Evolutionary conservation across 2,329 filamentous ascomycete genomes (phyloP), one percentile per base, ranked within the genome.

Genomic region (Hypomyces perniciosus): DNA sequence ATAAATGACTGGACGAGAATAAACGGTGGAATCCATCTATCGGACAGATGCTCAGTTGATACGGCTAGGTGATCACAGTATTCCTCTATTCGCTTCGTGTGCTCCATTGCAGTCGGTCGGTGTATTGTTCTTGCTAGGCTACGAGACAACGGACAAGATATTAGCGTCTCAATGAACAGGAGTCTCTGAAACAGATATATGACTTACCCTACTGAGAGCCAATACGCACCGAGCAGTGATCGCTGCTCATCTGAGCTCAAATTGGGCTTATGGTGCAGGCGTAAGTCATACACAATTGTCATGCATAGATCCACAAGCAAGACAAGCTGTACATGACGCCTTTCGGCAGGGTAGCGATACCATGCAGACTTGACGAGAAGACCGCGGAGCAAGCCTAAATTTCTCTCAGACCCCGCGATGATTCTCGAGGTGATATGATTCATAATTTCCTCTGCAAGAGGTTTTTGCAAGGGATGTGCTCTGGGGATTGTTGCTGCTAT

Each of bases 341-440:
- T 51, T 28, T 53, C 48, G 28, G 48, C 39, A 8, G 51, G 51
- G 39, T 51, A 46, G 8, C 51, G 42, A 30, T 53, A 53, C 51
- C 51, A 53, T 10, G 51, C 51, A 33, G 34, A 51, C 12, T 46
- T 35, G 27, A 53, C 43, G 9, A 53, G 48, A 39, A 53, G 43
- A 20, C 48, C 51, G 1, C 51, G 48, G 9, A 53, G 28, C 13
- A 53, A 13, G 3, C 48, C 51, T 31, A 53, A n/a, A n/a, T 44
- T 53, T 10, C 51, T 13, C 44, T 53, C 51, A n/a, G 51, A 53
- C 12, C 51, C 29, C 5, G 48, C 51, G 5, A 53, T 41, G 12
- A 53, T 31, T 13, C 51, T 50, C 7, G 51, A 51, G 9, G 51
- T 53, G 10, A 51, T 34, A 39, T 53, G 48, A 10, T 46, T 41